These are phyloP conservation scores for Phialocephala subalpina DNA, from an alignment of 2,329 filamentous ascomycete species.

Conservation along the genomic window DNA sequence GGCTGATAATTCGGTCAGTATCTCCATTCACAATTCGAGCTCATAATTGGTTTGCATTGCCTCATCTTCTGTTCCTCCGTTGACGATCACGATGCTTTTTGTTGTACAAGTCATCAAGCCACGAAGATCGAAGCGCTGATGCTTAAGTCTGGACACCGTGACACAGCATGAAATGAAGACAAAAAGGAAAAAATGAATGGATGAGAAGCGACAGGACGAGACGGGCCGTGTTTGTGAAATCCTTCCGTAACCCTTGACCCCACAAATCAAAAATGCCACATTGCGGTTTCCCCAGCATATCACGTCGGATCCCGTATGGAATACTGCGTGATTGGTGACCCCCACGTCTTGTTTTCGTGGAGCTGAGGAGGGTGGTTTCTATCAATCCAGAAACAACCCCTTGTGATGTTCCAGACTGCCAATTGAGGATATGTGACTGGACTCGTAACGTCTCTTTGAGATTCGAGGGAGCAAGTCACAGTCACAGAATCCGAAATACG, in stretches of 20 bases:
- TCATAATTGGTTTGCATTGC: no score
- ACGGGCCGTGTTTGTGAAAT: not conserved
- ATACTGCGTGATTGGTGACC: not conserved
- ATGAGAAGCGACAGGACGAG: not conserved
- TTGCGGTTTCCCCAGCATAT: slow-evolving; percentile 6
- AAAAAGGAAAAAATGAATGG: not conserved
- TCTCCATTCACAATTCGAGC: no score
- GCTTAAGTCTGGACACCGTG: not conserved
- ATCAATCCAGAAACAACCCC: no score
- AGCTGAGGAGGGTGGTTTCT: no score
- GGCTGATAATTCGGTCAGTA: not conserved
- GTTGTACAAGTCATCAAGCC: not conserved
- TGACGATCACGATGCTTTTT: not conserved
- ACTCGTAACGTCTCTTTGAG: no score
- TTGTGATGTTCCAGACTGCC: no score
- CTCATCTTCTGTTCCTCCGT: no score
- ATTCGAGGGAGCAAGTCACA: no score
- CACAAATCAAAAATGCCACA: slow-evolving; percentile 1
- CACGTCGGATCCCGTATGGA: not conserved
- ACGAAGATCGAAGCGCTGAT: not conserved
- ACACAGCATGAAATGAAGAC: not conserved
- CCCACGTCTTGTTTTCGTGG: not conserved
- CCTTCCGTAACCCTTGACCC: not conserved
- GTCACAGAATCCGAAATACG: no score
- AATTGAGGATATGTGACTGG: no score